Evolutionary conservation across 2,329 filamentous ascomycete genomes (phyloP).

Genomic region (Aspergillus felis): DNA sequence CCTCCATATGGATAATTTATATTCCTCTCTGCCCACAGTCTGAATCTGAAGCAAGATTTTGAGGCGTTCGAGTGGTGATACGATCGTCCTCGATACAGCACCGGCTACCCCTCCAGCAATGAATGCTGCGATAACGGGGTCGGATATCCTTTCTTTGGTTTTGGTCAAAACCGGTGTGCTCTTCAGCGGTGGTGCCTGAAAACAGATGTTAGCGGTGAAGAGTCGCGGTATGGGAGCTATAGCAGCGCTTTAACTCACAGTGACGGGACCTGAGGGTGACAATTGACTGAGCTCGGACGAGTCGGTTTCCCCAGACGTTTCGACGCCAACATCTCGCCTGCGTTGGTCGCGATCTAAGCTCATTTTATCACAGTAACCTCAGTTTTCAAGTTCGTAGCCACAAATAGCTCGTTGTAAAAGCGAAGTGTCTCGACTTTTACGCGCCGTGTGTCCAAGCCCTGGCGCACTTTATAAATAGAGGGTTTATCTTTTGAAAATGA

Average conservation of each 20-base stretch:
- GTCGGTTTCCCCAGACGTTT: slow-evolving; percentile 14
- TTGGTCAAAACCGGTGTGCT: slow-evolving; percentile 18
- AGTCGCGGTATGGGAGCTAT: not conserved
- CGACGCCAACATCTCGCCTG: slow-evolving; percentile 16
- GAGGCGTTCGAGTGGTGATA: slow-evolving; percentile 89
- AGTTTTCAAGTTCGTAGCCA: not conserved
- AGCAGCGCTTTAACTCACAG: slow-evolving; percentile 16
- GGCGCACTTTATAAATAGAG: not conserved
- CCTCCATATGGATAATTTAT: slow-evolving; percentile 86
- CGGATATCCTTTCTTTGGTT: slow-evolving; percentile 54
- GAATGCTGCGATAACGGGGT: slow-evolving; percentile 87
- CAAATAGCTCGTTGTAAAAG: not conserved
- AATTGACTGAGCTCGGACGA: slow-evolving; percentile 20
- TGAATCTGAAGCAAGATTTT: slow-evolving; percentile 99
- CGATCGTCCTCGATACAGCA: slow-evolving; percentile 94
- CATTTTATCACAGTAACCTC: slow-evolving; percentile 20
- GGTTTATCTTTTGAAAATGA: not conserved
- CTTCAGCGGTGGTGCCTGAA: slow-evolving; percentile 17
- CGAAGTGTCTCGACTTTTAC: not conserved
- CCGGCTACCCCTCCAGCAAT: slow-evolving; percentile 91
- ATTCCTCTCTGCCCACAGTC: slow-evolving; percentile 83
- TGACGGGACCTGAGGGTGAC: slow-evolving; percentile 14
- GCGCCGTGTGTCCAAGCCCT: not conserved
- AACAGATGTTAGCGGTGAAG: slow-evolving; percentile 1
- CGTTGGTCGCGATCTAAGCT: slow-evolving; percentile 32